A percentile compares a stretch with the other conserved stretches of the same genome.
phyloP scores from a whole-genome alignment of 768 basidiomycete species.

The Russula brevipes region DNA sequence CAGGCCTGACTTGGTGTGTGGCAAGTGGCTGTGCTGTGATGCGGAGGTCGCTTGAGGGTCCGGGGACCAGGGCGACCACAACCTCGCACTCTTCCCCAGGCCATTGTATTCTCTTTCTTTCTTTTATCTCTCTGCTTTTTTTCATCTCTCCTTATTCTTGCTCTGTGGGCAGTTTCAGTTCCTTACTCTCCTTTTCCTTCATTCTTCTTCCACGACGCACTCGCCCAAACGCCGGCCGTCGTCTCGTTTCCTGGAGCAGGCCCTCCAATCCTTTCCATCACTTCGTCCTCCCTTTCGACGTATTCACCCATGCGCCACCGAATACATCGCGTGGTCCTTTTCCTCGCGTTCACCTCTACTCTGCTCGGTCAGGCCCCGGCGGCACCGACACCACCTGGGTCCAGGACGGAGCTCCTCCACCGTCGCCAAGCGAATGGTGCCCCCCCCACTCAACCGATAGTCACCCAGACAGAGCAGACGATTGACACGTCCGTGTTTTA shows the following conservation, averaged over 20 bases:
- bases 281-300: slow-evolving; percentile 20
- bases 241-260: slow-evolving; percentile 36
- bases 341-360: background rate
- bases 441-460: slow-evolving; percentile 33
- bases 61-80: background rate
- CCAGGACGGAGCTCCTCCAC: slow-evolving; percentile 1
- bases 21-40: background rate
- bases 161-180: slow-evolving; percentile 35
- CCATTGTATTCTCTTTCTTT: slow-evolving; percentile 2
- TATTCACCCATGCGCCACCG: slow-evolving; percentile 29
- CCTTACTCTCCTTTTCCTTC: slow-evolving; percentile 28
- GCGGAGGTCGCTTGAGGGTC: background rate
- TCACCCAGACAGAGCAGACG: slow-evolving; percentile 35
- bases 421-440: slow-evolving; percentile 26
- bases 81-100: background rate
- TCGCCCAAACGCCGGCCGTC: slow-evolving; percentile 25
- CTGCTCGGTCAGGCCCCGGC: slow-evolving; percentile 11
- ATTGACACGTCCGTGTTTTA: slow-evolving; percentile 39
- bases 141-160: slow-evolving; percentile 17
- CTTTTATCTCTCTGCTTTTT: slow-evolving; percentile 2
- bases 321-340: slow-evolving; percentile 9
- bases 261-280: slow-evolving; percentile 33
- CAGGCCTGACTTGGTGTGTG: too few species aligned
- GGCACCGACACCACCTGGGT: background rate
- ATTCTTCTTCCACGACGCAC: slow-evolving; percentile 22